These are phyloP conservation scores for Sporothrix dimorphospora DNA, from an alignment of 2,329 filamentous ascomycete species.

Conservation along the genomic window DNA sequence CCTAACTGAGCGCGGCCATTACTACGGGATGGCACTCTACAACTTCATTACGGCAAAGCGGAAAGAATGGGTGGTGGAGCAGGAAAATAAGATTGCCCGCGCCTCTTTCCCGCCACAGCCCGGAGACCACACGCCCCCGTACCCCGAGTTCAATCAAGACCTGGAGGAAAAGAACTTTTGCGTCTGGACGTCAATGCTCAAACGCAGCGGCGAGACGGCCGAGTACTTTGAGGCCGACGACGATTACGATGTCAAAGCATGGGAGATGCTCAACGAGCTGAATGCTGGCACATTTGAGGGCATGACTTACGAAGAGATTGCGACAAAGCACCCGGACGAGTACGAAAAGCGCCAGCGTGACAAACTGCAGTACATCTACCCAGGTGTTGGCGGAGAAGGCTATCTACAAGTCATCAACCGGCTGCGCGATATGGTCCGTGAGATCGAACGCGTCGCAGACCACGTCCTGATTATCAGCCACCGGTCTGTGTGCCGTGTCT, in stretches of 20 bases:
- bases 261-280: conserved; percentile 96
- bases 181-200: conserved; percentile 97
- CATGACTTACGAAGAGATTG: conserved; percentile 91
- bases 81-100: conserved; percentile 74
- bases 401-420: conserved; percentile 98
- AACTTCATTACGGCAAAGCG: conserved; percentile 82
- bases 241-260: conserved; percentile 94
- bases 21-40: conserved; percentile 78
- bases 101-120: conserved; percentile 86
- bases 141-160: conserved; percentile 77
- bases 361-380: conserved; percentile 96
- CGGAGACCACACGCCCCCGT: conserved; percentile 91
- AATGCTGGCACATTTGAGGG: conserved; percentile 93
- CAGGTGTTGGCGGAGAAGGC: conserved; percentile 91
- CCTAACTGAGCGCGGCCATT: conserved; percentile 76
- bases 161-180: conserved; percentile 87
- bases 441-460: conserved; percentile 96
- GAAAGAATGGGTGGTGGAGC: conserved; percentile 78
- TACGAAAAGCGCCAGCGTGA: conserved; percentile 78
- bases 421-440: conserved; percentile 90
- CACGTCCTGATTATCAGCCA: conserved; percentile 92
- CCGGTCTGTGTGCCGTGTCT: conserved; percentile 85
- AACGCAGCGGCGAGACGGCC: conserved; percentile 83
- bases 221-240: conserved; percentile 89
- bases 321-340: conserved; percentile 75